Conservation (phyloP, 1,284 basidiomycete species). For the Cryptococcus jaspeensis region DNA sequence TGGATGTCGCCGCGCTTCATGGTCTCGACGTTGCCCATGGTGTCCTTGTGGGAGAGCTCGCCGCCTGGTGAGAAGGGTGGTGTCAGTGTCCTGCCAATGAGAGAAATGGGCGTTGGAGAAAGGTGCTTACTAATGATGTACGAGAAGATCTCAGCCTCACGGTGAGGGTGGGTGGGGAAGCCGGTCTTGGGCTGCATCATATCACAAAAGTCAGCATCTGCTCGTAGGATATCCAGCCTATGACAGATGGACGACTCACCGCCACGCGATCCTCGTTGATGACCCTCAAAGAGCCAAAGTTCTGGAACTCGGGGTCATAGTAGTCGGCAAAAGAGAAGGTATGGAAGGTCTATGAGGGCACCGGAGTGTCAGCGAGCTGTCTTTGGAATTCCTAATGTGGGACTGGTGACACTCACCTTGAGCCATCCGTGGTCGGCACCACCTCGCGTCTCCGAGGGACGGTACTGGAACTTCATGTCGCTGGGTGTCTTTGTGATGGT, state of each 20-base stretch:
- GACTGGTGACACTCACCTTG: constrained; percentile 65
- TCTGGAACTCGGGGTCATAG: constrained; percentile 54
- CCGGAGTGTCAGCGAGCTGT: neutral
- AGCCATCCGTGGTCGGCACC: constrained; percentile 84
- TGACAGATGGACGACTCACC: constrained; percentile 18
- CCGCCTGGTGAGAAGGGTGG: constrained; percentile 50
- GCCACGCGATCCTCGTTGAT: constrained; percentile 90
- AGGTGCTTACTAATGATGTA: constrained; percentile 59
- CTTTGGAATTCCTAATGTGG: neutral
- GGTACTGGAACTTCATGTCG: constrained; percentile 40
- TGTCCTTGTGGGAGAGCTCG: constrained; percentile 63
- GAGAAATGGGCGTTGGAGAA: neutral
- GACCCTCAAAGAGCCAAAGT: constrained; percentile 54
- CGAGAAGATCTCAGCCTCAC: constrained; percentile 87
- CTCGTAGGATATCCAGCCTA: neutral
- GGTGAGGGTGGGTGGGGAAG: constrained; percentile 81
- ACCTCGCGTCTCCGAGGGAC: constrained; percentile 68
- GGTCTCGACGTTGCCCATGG: constrained; percentile 83
- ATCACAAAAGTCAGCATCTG: neutral
- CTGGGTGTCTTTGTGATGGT: neutral
- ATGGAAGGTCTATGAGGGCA: constrained; percentile 67
- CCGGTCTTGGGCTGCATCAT: constrained; percentile 59
- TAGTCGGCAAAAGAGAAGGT: constrained; percentile 80
- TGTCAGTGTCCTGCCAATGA: neutral
- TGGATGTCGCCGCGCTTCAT: constrained; percentile 85